phyloP scores from a whole-genome alignment of 345 rosid species.

The Citrus sp. region DNA sequence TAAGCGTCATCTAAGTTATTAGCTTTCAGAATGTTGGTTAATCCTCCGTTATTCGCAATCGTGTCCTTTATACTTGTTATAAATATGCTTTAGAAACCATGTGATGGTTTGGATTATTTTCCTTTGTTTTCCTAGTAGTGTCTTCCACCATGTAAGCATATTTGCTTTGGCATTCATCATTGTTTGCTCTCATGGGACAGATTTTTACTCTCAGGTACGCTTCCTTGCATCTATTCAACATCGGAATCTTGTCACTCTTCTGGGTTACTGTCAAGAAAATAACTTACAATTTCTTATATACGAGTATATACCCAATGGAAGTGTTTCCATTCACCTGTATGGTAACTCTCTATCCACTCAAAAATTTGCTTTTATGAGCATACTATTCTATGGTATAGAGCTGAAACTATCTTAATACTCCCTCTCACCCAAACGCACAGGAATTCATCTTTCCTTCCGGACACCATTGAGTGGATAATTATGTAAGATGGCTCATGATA shows the following conservation, averaged over 20 bases:
- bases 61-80: neutral
- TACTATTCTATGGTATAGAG: neutral
- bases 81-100: neutral
- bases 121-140: neutral
- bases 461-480: neutral
- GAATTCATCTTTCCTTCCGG: neutral
- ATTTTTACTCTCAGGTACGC: conserved; percentile 50
- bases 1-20: neutral
- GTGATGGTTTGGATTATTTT: conserved; percentile 1
- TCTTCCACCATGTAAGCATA: conserved; percentile 1
- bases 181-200: conserved; percentile 16
- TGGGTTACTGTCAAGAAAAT: conserved; percentile 92
- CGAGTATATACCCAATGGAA: conserved; percentile 92
- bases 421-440: neutral
- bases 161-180: conserved; percentile 6
- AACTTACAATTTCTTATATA: conserved; percentile 74
- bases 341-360: conserved; percentile 76
- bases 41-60: neutral
- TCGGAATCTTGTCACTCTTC: conserved; percentile 75
- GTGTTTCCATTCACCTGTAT: conserved; percentile 94
- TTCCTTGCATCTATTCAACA: conserved; percentile 85
- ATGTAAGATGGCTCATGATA: neutral
- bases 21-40: neutral
- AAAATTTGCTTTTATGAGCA: conserved; percentile 15
- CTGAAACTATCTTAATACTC: neutral